phyloP scores from a whole-genome alignment of 2,329 filamentous ascomycete genomes.

The Microascus cirrosus region DNA sequence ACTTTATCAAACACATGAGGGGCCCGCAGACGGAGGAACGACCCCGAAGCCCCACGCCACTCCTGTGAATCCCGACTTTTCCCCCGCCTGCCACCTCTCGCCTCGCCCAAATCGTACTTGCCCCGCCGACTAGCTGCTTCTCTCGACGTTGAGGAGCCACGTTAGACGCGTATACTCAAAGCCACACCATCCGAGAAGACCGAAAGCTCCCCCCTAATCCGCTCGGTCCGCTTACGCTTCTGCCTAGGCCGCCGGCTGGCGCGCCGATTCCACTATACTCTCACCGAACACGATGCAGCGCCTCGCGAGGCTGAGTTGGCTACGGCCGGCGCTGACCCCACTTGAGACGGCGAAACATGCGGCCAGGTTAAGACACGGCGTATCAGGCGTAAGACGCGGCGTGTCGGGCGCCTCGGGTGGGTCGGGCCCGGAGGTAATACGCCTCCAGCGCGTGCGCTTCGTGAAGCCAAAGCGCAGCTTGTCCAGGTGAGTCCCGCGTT shows the following conservation, averaged over 20 bases:
- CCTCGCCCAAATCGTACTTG: no score
- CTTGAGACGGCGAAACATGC: not conserved
- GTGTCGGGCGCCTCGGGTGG: no score
- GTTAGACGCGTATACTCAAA: no score
- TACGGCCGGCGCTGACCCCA: not conserved
- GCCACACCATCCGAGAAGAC: not conserved
- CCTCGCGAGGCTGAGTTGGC: constrained; percentile 1
- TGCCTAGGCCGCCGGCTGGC: not conserved
- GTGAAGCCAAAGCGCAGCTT: not conserved
- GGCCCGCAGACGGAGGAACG: no score
- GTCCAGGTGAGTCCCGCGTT: constrained; percentile 16
- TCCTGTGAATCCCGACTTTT: no score
- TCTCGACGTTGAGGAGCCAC: no score
- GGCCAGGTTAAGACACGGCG: not conserved
- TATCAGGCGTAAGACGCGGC: no score
- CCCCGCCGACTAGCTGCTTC: no score
- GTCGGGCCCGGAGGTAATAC: not conserved
- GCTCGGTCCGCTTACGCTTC: not conserved
- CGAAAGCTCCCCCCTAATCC: not conserved
- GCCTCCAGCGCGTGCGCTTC: not conserved
- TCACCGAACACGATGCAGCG: not conserved
- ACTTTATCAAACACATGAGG: no score
- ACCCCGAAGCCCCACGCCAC: no score
- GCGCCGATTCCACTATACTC: not conserved
- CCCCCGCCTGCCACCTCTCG: no score